These are phyloP conservation scores for Saccharomycopsis sp. DNA, from an alignment of 805 yeast species.

Conservation along the genomic window DNA sequence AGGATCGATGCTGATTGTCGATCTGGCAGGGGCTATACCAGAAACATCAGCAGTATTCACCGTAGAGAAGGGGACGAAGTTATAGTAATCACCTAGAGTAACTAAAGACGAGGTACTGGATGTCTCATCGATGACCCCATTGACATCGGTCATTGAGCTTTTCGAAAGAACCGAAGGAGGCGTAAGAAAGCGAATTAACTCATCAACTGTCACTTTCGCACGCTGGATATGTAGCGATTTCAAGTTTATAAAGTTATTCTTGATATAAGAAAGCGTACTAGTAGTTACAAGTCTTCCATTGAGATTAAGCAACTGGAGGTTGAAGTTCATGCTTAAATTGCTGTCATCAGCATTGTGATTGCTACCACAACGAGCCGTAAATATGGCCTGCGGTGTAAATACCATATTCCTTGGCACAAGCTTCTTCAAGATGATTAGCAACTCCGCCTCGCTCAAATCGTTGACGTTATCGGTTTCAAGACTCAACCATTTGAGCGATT, in stretches of 20 bases:
- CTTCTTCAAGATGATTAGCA: constrained; percentile 10
- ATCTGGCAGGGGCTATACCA: background rate
- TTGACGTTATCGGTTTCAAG: constrained; percentile 19
- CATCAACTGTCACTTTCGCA: constrained; percentile 46
- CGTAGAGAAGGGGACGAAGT: background rate
- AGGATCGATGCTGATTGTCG: background rate
- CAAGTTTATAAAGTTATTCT: constrained; percentile 12
- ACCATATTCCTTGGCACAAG: background rate
- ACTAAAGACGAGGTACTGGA: background rate
- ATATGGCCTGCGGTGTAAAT: background rate
- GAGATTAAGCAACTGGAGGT: constrained; percentile 15
- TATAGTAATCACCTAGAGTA: background rate
- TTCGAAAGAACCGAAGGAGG: constrained; percentile 28
- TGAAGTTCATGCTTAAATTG: constrained; percentile 5
- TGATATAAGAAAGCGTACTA: constrained; percentile 9
- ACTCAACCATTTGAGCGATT: constrained; percentile 16
- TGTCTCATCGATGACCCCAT: background rate
- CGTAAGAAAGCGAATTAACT: constrained; percentile 42
- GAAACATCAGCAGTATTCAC: background rate
- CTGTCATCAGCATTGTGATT: background rate
- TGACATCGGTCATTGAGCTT: background rate
- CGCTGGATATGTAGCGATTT: constrained; percentile 26
- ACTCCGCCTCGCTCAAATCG: constrained; percentile 11
- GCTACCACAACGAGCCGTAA: background rate
- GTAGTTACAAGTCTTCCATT: constrained; percentile 13